Base-by-base conservation (phyloP, 2,329 filamentous ascomycete species). In the Apiospora aurea region DNA sequence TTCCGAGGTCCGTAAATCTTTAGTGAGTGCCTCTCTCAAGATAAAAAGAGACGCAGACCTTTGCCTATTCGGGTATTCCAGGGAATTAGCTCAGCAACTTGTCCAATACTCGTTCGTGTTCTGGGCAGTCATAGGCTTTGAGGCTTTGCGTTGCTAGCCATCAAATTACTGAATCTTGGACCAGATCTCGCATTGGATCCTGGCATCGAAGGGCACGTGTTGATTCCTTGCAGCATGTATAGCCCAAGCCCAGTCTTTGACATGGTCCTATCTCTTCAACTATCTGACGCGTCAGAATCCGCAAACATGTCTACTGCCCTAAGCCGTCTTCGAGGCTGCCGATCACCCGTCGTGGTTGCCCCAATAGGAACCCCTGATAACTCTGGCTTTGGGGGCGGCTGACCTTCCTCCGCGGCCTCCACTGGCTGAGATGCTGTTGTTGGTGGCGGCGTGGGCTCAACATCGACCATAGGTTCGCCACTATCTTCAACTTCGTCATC, bases 301-400 rank as follows among this genome's bases (percentile, higher is more conserved):
- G 92, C 93, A 88, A 96, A 97, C 93, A 96, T 95, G 79, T 96
- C 94, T 76, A 93, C 93, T 5, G 94, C 93, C 76, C 91, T 90
- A 81, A 94, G 92, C 74, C 92, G 88, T 78, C 89, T 92, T 76
- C 88, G 85, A 75, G 85, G 78, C 72, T 75, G 77, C 53, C 72
- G 79, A 73, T 77, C 77, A 73, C 80, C 57, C 57, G 57, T 82
- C 67, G 77, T 82, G 67, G 76, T 77, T 71, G 74, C 72, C 51
- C 74, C 75, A n/a, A 26, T 24, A n/a, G 21, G 26, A 47, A n/a
- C 16, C 16, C 51, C 76, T 75, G 69, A 73, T 77, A 18, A 77
- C 71, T 51, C 75, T 69, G 75, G 78, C 44, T 49, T 46, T 2
- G 21, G 21, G 21, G 67, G 26, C 26, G 21, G 21, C 44, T 49